phyloP scores from a whole-genome alignment of 306 rosid genomes.

The Acacia confusa region DNA sequence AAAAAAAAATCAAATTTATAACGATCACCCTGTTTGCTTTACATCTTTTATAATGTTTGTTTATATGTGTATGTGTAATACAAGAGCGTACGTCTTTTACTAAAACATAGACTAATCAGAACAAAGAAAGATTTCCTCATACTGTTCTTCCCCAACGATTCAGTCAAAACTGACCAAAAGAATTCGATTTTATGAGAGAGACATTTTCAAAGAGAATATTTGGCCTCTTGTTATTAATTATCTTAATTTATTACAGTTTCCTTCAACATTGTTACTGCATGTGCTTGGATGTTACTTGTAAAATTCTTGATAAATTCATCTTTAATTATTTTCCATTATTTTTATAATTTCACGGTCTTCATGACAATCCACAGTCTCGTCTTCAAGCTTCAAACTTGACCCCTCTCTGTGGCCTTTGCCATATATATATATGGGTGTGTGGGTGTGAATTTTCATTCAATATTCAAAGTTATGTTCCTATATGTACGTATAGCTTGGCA shows the following conservation, averaged over 20 bases:
- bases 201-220: no score
- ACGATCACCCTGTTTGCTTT: neutral
- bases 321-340: neutral
- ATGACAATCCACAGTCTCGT: neutral
- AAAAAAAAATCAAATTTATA: neutral
- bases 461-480: neutral
- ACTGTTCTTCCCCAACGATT: neutral
- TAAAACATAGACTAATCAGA: conserved; percentile 15
- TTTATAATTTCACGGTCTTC: neutral
- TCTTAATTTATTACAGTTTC: neutral
- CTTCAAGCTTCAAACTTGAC: neutral
- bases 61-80: neutral
- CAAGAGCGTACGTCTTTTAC: conserved; percentile 14
- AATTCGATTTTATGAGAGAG: neutral
- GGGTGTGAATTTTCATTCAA: neutral
- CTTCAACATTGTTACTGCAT: neutral
- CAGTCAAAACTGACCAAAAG: neutral
- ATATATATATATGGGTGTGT: neutral
- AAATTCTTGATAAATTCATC: neutral
- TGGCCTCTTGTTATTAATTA: no score
- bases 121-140: neutral
- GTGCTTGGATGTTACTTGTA: neutral
- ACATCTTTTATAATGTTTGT: neutral
- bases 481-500: neutral
- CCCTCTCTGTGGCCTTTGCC: neutral